Percentiles rank a stretch among this genome's conserved stretches.
phyloP scores from a whole-genome alignment of 805 yeast species.

The Myxozyma mucilagina region DNA sequence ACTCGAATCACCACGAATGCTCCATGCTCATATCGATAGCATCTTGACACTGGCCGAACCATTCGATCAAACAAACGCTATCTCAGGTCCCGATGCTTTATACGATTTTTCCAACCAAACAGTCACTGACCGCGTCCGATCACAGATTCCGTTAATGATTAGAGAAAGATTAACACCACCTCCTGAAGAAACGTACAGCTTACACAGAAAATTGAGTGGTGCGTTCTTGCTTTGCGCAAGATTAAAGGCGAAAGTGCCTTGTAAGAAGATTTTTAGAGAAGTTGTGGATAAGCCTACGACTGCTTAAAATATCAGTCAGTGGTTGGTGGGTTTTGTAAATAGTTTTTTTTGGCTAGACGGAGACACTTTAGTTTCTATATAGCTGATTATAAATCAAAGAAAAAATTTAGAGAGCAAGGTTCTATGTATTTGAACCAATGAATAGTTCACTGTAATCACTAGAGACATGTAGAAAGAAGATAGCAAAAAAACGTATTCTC shows the following conservation, averaged over 20 bases:
- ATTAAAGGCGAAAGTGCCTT: conserved; percentile 78
- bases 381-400: too few relatives aligned
- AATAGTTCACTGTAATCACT: too few relatives aligned
- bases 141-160: conserved; percentile 84
- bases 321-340: background rate
- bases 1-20: conserved; percentile 77
- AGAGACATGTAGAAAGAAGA: background rate
- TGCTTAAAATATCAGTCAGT: background rate
- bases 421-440: too few relatives aligned
- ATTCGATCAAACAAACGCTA: conserved; percentile 45
- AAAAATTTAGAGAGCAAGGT: background rate
- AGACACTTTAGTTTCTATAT: background rate
- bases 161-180: conserved; percentile 93
- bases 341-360: background rate
- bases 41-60: conserved; percentile 92
- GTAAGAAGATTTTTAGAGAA: conserved; percentile 72
- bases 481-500: background rate
- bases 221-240: conserved; percentile 87
- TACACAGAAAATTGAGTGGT: conserved; percentile 93
- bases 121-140: conserved; percentile 88
- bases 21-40: conserved; percentile 88
- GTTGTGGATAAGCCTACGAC: conserved; percentile 53
- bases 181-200: conserved; percentile 96
- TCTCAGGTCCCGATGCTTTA: conserved; percentile 50
- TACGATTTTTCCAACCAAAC: conserved; percentile 84